Evolutionary conservation across 116 monocot genomes (phyloP), one percentile per base, ranked within the genome.

Genomic region (Thalassia testudinum): DNA sequence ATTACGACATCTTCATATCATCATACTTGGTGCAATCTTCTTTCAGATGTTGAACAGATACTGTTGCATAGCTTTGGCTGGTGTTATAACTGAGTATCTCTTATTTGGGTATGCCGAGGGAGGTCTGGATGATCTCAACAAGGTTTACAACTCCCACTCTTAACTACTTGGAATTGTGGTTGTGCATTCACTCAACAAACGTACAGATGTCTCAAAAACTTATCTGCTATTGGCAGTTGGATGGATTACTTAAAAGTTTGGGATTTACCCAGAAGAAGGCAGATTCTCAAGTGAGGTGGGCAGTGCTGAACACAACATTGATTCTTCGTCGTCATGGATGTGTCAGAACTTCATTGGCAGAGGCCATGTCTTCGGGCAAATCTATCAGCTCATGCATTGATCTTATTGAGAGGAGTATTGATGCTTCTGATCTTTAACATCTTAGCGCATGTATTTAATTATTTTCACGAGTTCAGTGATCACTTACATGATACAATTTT

Each of bases 211-310:
- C 4, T 45, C 19, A 5, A 6, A 45, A 45, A 6, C 4, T 16
- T 45, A n/a, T 15, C 18, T 5, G 2, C 10, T 2, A 7, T 7
- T 45, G 45, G 13, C 58, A 92, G 91, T 64, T 92, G 62, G 91
- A 92, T 54, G 66, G 49, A 18, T 56, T 92, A 25, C 62, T 92
- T 0, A 82, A 79, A 50, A 56, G 86, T 53, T 52, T 86, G 59
- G 91, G 91, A 0, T 92, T 92, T 49, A 86, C 86, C 17, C 86
- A 92, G 57, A 92, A 86, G 82, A 92, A 92, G 45, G 79, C 91
- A 0, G 74, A 92, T 67, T 92, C 82, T 25, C 82, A 86, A 53
- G 91, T 92, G 8, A 74, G 91, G 38, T 92, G 85, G 85, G 86
- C 91, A 38, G 86, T 92, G 17, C 64, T 92, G 49, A 92, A 92